Percentiles rank a stretch among this genome's conserved stretches.
Conservation (phyloP, 129 eudicot genomes). For the Centaurea solstitialis region DNA sequence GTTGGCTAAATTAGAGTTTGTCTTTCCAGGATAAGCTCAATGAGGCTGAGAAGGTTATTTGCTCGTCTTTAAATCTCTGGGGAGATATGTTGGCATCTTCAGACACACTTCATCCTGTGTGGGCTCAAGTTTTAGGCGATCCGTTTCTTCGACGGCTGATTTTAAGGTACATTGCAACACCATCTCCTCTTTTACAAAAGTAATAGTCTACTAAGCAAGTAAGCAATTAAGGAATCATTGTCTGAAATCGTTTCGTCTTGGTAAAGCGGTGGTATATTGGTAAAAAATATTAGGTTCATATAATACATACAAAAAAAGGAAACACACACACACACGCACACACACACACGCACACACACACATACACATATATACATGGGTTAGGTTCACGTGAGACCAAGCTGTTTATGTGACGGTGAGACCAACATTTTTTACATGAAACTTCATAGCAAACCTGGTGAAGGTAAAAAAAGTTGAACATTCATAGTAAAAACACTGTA, state of each 20-base stretch:
- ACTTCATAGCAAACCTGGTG: no score
- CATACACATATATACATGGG: no score
- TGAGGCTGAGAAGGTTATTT: slow-evolving; percentile 65
- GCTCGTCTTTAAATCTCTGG: slow-evolving; percentile 58
- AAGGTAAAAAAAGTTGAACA: no score
- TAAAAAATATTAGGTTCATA: neutral
- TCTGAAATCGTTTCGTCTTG: neutral
- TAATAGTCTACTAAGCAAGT: neutral
- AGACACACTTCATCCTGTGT: slow-evolving; percentile 65
- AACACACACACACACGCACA: no score
- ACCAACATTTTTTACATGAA: no score
- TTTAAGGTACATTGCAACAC: slow-evolving; percentile 53
- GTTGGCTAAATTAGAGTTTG: slow-evolving; percentile 7
- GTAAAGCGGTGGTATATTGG: neutral
- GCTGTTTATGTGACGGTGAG: no score
- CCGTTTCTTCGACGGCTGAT: slow-evolving; percentile 87
- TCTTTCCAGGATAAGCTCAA: slow-evolving; percentile 61
- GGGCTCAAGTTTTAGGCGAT: slow-evolving; percentile 82
- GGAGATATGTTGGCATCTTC: slow-evolving; percentile 68
- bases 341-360: no score
- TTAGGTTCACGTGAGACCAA: no score
- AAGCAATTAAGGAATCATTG: neutral
- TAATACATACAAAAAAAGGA: neutral
- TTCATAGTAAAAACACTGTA: no score
- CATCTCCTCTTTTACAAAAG: neutral